Conservation (phyloP, 495 filamentous ascomycete species). For the Hyaloscypha variabilis region DNA sequence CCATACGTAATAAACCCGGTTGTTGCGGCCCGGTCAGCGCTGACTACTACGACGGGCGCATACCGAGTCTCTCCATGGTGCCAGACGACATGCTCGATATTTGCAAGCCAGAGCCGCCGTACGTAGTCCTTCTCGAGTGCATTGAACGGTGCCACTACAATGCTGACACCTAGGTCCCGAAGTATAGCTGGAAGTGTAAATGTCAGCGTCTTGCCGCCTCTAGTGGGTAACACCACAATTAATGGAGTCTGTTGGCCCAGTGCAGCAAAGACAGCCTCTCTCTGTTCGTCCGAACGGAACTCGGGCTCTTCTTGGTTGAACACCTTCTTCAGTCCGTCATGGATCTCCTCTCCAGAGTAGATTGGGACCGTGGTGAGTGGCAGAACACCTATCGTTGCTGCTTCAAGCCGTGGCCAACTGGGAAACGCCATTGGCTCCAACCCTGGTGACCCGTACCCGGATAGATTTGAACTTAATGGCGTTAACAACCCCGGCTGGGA, state of each 20-base stretch:
- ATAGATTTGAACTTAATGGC: too few relatives aligned
- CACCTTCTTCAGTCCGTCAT: too few relatives aligned
- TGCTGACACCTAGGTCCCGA: neutral
- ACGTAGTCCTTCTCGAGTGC: conserved; percentile 4
- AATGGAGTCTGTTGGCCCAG: neutral
- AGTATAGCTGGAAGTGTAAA: conserved; percentile 9
- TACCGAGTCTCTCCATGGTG: neutral
- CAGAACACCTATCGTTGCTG: too few relatives aligned
- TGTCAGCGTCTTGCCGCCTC: conserved; percentile 7
- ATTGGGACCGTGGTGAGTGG: too few relatives aligned
- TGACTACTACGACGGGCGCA: conserved; percentile 2
- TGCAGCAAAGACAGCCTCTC: neutral
- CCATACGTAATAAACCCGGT: conserved; percentile 9
- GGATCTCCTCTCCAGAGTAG: too few relatives aligned
- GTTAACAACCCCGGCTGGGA: too few relatives aligned
- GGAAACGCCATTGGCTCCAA: too few relatives aligned
- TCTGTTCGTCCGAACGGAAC: neutral
- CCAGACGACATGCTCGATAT: neutral
- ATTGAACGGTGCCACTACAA: conserved; percentile 12
- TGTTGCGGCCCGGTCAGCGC: conserved; percentile 7
- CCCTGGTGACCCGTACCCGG: too few relatives aligned
- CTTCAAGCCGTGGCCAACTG: too few relatives aligned
- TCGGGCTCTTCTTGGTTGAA: neutral
- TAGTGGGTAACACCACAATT: conserved; percentile 7
- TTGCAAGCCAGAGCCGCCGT: neutral